Percentiles rank a stretch among this genome's conserved stretches.
phyloP scores from a whole-genome alignment of 73 alveolate genomes.

The Symbiodinium pilosum region DNA sequence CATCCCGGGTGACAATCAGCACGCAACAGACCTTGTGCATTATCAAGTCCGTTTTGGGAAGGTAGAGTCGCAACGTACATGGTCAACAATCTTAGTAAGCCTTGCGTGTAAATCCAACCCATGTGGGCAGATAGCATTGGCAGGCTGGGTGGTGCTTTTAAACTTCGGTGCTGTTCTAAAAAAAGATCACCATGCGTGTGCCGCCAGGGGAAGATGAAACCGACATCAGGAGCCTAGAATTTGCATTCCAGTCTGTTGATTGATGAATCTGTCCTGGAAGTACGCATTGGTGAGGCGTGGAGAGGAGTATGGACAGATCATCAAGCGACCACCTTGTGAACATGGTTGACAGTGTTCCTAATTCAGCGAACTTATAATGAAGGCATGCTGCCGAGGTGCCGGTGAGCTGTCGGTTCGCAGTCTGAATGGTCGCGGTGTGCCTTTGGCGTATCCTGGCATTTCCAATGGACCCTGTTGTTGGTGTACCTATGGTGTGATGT shows the following conservation, averaged over 20 bases:
- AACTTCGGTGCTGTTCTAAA: background rate
- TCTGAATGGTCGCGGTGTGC: conserved; percentile 59
- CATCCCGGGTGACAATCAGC: no score
- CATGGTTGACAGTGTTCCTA: background rate
- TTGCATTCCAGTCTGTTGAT: background rate
- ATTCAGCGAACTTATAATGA: background rate
- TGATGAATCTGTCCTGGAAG: background rate
- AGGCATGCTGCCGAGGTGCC: background rate
- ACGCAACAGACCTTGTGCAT: no score
- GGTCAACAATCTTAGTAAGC: no score
- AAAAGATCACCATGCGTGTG: background rate
- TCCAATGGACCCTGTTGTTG: background rate
- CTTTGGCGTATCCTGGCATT: background rate
- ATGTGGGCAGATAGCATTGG: background rate
- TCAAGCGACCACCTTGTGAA: background rate
- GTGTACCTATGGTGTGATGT: background rate
- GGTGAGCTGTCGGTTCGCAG: conserved; percentile 66
- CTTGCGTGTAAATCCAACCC: no score
- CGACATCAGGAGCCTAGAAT: background rate
- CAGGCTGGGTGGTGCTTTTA: background rate
- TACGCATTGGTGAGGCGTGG: background rate
- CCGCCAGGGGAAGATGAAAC: background rate
- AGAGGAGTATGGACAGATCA: conserved; percentile 1
- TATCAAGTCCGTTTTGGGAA: no score
- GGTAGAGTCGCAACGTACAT: no score